Percentiles rank a stretch among this genome's conserved stretches.
Evolutionary conservation across 2,329 filamentous ascomycete genomes (phyloP).

Genomic region (Colletotrichum aenigma): DNA sequence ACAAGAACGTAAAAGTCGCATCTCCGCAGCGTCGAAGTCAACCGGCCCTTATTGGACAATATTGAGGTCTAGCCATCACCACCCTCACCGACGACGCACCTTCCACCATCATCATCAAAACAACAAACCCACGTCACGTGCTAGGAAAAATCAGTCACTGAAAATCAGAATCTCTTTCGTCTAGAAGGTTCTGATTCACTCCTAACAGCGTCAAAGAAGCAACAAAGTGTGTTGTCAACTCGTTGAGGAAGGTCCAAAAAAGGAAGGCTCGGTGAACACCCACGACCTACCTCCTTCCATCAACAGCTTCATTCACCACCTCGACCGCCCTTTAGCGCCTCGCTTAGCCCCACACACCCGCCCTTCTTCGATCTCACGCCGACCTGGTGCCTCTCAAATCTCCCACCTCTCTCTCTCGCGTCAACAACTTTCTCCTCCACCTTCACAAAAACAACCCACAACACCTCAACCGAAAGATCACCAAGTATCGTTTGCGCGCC

Average conservation of each 20-base stretch:
- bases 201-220: background rate
- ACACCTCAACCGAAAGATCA: background rate
- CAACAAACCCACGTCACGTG: background rate
- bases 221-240: background rate
- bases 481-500: background rate
- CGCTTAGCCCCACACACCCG: background rate
- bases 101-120: background rate
- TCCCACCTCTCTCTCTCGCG: background rate
- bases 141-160: background rate
- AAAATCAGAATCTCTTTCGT: background rate
- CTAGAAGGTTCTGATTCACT: background rate
- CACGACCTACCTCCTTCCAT: constrained; percentile 2
- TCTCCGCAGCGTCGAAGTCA: background rate
- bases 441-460: background rate
- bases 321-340: background rate
- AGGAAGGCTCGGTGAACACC: background rate
- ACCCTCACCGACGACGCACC: background rate
- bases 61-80: background rate
- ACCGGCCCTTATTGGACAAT: background rate
- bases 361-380: background rate
- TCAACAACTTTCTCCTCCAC: background rate
- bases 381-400: background rate
- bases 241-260: background rate
- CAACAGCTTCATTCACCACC: constrained; percentile 6
- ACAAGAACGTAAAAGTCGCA: background rate